These are phyloP conservation scores for Cyclotella cryptica DNA, from an alignment of 108 stramenopile genomes.

Conservation along the genomic window DNA sequence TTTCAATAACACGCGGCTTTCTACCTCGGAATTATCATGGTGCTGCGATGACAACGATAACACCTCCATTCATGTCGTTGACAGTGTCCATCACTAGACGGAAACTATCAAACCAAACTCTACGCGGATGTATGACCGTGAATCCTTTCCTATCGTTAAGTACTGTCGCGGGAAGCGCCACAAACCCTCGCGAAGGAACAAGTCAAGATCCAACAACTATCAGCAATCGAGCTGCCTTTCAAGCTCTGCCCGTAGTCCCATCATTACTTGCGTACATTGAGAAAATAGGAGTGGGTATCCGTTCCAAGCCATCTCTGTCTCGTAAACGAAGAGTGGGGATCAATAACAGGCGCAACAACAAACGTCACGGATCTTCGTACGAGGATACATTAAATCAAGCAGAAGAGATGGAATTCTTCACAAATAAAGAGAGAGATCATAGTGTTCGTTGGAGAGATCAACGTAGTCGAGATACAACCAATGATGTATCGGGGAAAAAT, in stretches of 20 bases:
- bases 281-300: conserved; percentile 69
- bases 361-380: neutral
- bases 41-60: no score
- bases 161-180: no score
- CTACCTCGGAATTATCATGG: no score
- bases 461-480: neutral
- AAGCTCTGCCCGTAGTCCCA: conserved; percentile 59
- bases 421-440: conserved; percentile 19
- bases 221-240: conserved; percentile 47
- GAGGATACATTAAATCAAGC: conserved; percentile 34
- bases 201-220: neutral
- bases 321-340: conserved; percentile 22
- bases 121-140: no score
- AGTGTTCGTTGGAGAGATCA: conserved; percentile 17
- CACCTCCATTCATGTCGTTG: no score
- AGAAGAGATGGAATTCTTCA: conserved; percentile 44
- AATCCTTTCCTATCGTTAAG: no score
- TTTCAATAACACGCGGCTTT: no score
- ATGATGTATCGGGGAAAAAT: neutral
- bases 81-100: no score
- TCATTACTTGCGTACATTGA: conserved; percentile 69
- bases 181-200: no score
- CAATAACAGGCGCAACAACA: neutral
- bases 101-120: no score
- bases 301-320: conserved; percentile 18